Base-by-base conservation (phyloP, 148 eudicot species). In the Talinum fruticosum region DNA sequence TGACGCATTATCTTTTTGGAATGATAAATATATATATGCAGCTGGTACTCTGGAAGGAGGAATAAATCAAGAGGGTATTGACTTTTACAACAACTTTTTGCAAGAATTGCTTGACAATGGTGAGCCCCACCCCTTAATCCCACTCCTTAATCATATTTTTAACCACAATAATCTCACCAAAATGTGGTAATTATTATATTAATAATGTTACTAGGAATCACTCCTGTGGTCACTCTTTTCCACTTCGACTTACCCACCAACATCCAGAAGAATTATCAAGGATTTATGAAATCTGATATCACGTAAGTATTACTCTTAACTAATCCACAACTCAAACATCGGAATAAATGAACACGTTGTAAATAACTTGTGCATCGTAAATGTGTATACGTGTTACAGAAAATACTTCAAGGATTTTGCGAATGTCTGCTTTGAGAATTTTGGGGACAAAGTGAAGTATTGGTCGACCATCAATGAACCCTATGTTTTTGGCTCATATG, bases 391-490 rank as follows among this genome's bases (percentile, higher is more conserved):
- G n/a, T n/a, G n/a, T n/a, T n/a, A 30, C 72, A 81, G 86, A 32
- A 69, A 84, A 7, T 79, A 84, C 32, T 84, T 74, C 61, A 15
- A 12, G 41, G 66, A 84, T 29, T 84, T 33, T 69, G 83, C 86
- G 6, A 82, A 84, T 5, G 66, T 84, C 21, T 84, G 83, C 72
- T 84, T 78, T 65, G 26, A 65, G 36, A 79, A 80, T 32, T 84
- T 80, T 72, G 86, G 86, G 23, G 84, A 84, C 19, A 71, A 84
- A 38, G 86, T 84, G 1, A 71, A 84, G 64, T 6, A 70, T 15
- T 84, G 84, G 86, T 47, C 75, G 35, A 84, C 86, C 1, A 28
- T 80, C 38, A 84, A 84, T 62, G 86, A 84, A 37, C 86, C 86
- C n/a, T 75, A 18, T 12, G 41, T 67, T 4, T 79, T 30, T 13